Base-by-base conservation (phyloP, 352 stramenopile genomes). In the Pythium folliculosum region DNA sequence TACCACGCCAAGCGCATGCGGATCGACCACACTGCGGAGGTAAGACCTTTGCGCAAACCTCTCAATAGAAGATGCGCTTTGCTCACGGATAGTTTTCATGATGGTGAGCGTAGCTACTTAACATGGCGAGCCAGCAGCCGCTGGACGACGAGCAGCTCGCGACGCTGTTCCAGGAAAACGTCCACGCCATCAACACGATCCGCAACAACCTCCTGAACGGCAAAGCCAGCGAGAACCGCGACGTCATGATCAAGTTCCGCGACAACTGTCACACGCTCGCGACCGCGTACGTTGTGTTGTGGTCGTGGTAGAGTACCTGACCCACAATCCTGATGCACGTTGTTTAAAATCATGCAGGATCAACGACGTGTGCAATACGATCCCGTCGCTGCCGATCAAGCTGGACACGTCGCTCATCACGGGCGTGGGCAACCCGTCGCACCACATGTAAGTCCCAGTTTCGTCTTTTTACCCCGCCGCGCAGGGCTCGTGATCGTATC, bases 91-190 rank as follows among this genome's bases (percentile, higher is more conserved):
- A 25, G 27, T 32, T 32, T 32, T 32, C 35, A 14, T 44, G 23
- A 5, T 58, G 22, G 53, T 60, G 35, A 3, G 3, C 17, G 19
- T 56, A 70, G 64, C 55, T 70, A 6, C 6, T 61, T 22, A 72
- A 60, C 38, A 65, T 63, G 66, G 47, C 66, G 16, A 67, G 27
- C 8, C 48, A 65, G 37, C 40, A 69, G 35, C 53, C 60, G 13
- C 60, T 73, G 7, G 60, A 69, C 35, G 82, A 90, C 40, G 71
- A 60, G 8, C 80, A 88, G 53, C 68, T 92, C 6, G 75, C 70
- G 5, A 80, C 72, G 17, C 67, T 91, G 30, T 72, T 91, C 35
- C 75, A 92, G 56, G 83, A 92, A 43, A 94, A 94, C 69, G 69
- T 86, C 25, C 50, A 79, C 45, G 69, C 78, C 4, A 72, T 92